Evolutionary conservation across 768 basidiomycete genomes (phyloP), one percentile per base, ranked within the genome.

Genomic region (Chlorophyllum brunneum): DNA sequence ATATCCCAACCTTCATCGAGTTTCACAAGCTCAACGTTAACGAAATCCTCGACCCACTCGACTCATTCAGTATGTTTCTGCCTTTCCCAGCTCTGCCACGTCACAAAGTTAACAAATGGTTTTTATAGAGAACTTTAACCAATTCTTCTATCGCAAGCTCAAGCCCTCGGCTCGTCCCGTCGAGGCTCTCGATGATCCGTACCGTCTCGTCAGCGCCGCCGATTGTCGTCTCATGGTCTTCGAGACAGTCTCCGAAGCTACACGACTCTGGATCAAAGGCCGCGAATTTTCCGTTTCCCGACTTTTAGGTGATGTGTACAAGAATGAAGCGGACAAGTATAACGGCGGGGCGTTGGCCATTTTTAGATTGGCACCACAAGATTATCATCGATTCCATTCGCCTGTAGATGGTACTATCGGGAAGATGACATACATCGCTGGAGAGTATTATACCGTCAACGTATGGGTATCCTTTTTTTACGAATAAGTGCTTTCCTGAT

Each of bases 151-250:
- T 60, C 75, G 93, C 26, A 94, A 95, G 74, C 82, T 98, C 24
- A 97, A 92, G 63, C 76, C 85, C 0, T 78, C 74, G 8, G 92
- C 91, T 0, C 81, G 95, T 2, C 93, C 90, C 0, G 69, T 88
- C 26, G 84, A 88, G 31, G 66, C 69, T 7, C 87, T 84, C 0
- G 78, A 86, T 1, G 82, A 99, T 64, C 85, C 91, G 0, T 79
- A 74, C 42, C 82, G 86, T 6, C 74, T 95, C 10, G 90, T 98
- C 51, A 88, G 86, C 52, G 84, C 82, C n/a, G 97, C 95, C 1
- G 95, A 99, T 71, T 98, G 91, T 63, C 86, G 95, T n/a, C 78
- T 97, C 55, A 94, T 98, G 86, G 82, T 86, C 1, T 99, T 98
- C 67, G 85, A 90, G 66, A 86, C 83, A 0, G 85, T 97, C 6